Conservation (phyloP, 2,329 filamentous ascomycete species). For the Onygena corvina region DNA sequence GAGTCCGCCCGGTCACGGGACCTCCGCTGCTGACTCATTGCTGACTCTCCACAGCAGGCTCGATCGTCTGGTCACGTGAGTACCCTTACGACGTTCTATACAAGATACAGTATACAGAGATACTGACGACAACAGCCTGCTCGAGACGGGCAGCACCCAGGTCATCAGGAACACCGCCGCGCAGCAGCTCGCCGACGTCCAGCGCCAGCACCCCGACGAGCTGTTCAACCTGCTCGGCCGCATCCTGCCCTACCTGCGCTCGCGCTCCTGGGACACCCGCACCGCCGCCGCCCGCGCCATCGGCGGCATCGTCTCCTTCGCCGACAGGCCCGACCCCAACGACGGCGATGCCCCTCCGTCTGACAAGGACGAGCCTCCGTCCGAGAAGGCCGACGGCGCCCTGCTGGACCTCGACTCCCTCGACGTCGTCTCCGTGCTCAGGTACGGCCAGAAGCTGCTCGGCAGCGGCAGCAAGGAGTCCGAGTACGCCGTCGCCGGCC, state of each 20-base stretch:
- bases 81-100: slow-evolving; percentile 24
- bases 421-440: slow-evolving; percentile 67
- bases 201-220: slow-evolving; percentile 95
- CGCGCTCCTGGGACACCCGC: slow-evolving; percentile 94
- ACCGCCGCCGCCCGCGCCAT: slow-evolving; percentile 88
- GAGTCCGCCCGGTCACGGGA: slow-evolving; percentile 1
- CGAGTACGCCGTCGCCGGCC: slow-evolving; percentile 67
- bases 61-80: slow-evolving; percentile 77
- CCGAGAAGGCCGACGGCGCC: slow-evolving; percentile 27
- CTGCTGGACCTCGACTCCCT: slow-evolving; percentile 61
- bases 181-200: slow-evolving; percentile 91
- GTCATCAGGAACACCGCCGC: slow-evolving; percentile 95
- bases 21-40: slow-evolving; percentile 4
- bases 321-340: slow-evolving; percentile 79
- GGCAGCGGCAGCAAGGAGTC: slow-evolving; percentile 69
- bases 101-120: neutral
- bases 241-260: slow-evolving; percentile 87
- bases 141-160: slow-evolving; percentile 93
- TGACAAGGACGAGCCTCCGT: slow-evolving; percentile 34
- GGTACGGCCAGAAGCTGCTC: slow-evolving; percentile 69
- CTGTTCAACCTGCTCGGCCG: slow-evolving; percentile 87
- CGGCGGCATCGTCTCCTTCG: slow-evolving; percentile 84
- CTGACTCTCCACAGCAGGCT: slow-evolving; percentile 44
- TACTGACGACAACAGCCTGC: slow-evolving; percentile 48
- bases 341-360: slow-evolving; percentile 49